Evolutionary conservation across 2,329 filamentous ascomycete genomes (phyloP), one percentile per base, ranked within the genome.

Genomic region (Knoxdaviesia proteae): DNA sequence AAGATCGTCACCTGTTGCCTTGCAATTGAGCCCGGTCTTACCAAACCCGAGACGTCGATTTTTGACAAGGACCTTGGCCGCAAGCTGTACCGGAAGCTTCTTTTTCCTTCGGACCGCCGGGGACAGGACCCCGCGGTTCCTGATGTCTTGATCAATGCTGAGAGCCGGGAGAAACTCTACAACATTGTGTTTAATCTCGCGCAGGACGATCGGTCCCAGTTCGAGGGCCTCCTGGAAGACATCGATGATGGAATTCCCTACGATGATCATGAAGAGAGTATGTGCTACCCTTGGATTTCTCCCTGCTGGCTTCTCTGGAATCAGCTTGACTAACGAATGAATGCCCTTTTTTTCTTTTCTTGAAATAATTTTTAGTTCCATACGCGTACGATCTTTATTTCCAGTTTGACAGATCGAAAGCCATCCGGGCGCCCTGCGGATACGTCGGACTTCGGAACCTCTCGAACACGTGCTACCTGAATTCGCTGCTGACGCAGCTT

Each of bases 381-480:
- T 79, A 80, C 49, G 63, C 65, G 9, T 78, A 77, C 47, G 71
- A 82, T 0, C 61, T 80, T 4, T 61, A 61, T 5, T 71, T 65
- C 52, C 58, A 64, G 39, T 79, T 82, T 47, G 81, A 88, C 41
- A 68, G 77, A 34, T 59, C 59, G 36, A 77, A 72, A 51, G 71
- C 74, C 10, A 69, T 92, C n/a, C 75, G 84, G 47, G 76, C 83
- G 2, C 61, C 72, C 1, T 81, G 81, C 47, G 86, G 84, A 20
- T 93, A 93, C 55, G 75, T 81, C n/a, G 90, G 90, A 1, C 60
- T 98, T n/a, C 71, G 71, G 44, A 98, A 98, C 52, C 69, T 94
- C 10, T 90, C 84, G 7, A 94, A 94, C 55, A 96, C 92, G 0
- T 98, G 90, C 59, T 98, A 98, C 56, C 71, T 96, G 54, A 98